Evolutionary conservation across 129 eudicot genomes (phyloP).

Genomic region (Artemisia tridentata): DNA sequence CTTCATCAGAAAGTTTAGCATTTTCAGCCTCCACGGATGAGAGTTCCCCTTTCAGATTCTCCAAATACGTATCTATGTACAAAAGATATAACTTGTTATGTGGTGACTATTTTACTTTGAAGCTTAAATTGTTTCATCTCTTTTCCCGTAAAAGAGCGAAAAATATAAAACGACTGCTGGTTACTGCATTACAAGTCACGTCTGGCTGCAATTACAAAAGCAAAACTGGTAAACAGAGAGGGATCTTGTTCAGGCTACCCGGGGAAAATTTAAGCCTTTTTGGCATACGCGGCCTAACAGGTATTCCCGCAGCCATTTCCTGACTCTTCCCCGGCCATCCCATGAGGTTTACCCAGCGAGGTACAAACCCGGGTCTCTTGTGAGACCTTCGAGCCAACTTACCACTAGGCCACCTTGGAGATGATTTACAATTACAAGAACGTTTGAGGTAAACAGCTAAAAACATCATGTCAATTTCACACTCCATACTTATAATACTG

Average conservation of each 20-base stretch:
- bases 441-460: background rate
- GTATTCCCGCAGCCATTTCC: too few species aligned
- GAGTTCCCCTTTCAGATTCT: slow-evolving; percentile 45
- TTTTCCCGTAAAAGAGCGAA: too few species aligned
- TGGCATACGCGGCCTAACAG: too few species aligned
- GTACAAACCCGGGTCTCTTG: background rate
- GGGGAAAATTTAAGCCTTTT: background rate
- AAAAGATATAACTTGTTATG: background rate
- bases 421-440: background rate
- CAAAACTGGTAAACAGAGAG: background rate
- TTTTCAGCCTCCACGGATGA: slow-evolving; percentile 47
- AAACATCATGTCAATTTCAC: background rate
- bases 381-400: background rate
- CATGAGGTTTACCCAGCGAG: background rate
- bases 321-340: background rate
- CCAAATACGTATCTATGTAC: slow-evolving; percentile 49
- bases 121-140: too few species aligned
- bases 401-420: background rate
- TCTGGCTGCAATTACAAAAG: too few species aligned
- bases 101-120: too few species aligned
- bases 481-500: background rate
- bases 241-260: background rate
- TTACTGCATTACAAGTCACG: too few species aligned
- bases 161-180: too few species aligned
- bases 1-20: slow-evolving; percentile 37